phyloP scores from a whole-genome alignment of 2,329 filamentous ascomycete species.

The Ophiostoma quercus region DNA sequence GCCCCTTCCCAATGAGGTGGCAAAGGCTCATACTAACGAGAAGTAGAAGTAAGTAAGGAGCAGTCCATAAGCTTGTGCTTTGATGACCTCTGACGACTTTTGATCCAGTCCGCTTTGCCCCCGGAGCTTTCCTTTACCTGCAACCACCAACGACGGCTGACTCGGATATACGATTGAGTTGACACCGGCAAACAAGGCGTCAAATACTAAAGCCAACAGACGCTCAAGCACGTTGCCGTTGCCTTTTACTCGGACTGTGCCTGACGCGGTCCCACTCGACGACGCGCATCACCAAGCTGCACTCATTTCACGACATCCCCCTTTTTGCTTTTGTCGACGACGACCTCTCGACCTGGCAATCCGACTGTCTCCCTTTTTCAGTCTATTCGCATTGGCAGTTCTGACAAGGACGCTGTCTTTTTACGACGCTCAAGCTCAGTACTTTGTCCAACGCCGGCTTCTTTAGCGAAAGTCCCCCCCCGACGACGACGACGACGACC shows the following conservation, averaged over 20 bases:
- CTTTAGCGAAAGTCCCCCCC: background rate
- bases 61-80: background rate
- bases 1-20: slow-evolving; percentile 13
- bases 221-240: background rate
- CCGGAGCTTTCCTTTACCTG: background rate
- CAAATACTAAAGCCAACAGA: background rate
- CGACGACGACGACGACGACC: background rate
- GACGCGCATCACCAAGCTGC: slow-evolving; percentile 5
- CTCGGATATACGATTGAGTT: background rate
- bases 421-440: background rate
- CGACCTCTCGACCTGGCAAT: background rate
- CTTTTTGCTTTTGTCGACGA: background rate
- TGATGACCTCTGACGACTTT: slow-evolving; percentile 12
- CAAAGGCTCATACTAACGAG: background rate
- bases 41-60: background rate
- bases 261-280: slow-evolving; percentile 9
- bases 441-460: background rate
- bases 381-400: background rate
- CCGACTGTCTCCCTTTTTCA: background rate
- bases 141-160: background rate
- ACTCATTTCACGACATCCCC: slow-evolving; percentile 13
- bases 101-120: background rate
- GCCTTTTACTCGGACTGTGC: background rate
- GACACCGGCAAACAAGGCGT: background rate
- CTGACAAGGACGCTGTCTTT: background rate